phyloP scores from a whole-genome alignment of 306 rosid species.

The Quercus variabilis region DNA sequence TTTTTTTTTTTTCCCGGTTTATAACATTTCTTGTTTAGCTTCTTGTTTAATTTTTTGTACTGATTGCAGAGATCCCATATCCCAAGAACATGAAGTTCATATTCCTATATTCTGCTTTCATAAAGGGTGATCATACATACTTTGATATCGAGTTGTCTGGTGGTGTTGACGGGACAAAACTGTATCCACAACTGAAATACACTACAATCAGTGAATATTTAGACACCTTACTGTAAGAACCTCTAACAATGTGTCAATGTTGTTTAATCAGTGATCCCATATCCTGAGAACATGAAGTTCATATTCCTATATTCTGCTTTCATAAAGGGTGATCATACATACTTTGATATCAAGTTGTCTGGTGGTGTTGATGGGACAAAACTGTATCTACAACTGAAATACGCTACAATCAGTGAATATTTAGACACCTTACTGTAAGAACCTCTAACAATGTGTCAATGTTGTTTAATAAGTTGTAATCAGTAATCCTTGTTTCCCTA shows the following conservation, averaged over 20 bases:
- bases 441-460: neutral
- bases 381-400: conserved; percentile 58
- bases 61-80: conserved; percentile 57
- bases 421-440: conserved; percentile 48
- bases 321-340: conserved; percentile 79
- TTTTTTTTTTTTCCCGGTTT: neutral
- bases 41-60: neutral
- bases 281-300: conserved; percentile 53
- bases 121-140: conserved; percentile 83
- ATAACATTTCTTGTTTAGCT: neutral
- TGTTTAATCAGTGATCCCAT: conserved; percentile 25
- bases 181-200: conserved; percentile 58
- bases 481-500: too few relatives aligned
- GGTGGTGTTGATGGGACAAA: conserved; percentile 59
- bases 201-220: conserved; percentile 60
- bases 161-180: conserved; percentile 60
- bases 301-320: conserved; percentile 76
- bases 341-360: conserved; percentile 53
- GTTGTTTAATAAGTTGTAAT: neutral
- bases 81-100: conserved; percentile 54
- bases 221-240: conserved; percentile 44
- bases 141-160: conserved; percentile 50
- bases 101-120: conserved; percentile 73
- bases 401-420: conserved; percentile 59
- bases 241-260: neutral